phyloP scores from a whole-genome alignment of 768 basidiomycete genomes.

The Pulveroboletus frians region DNA sequence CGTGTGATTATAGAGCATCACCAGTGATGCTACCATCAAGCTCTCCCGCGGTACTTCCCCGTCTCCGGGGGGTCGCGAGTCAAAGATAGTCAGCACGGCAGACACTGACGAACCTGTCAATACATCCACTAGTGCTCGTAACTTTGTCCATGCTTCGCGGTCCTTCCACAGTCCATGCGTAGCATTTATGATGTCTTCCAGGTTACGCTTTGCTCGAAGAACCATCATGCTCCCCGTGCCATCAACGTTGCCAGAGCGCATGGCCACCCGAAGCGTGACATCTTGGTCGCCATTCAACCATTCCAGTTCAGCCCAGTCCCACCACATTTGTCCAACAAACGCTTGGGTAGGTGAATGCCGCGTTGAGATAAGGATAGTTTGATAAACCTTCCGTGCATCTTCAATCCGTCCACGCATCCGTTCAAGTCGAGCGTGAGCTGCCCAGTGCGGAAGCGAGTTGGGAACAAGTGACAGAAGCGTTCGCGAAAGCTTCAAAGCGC shows the following conservation, averaged over 20 bases:
- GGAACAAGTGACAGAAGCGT: slow-evolving; percentile 50
- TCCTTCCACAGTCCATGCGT: slow-evolving; percentile 45
- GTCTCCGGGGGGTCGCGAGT: slow-evolving; percentile 22
- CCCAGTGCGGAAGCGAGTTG: slow-evolving; percentile 63
- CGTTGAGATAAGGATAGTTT: slow-evolving; percentile 53
- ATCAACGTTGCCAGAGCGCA: slow-evolving; percentile 50
- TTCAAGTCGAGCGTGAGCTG: slow-evolving; percentile 72
- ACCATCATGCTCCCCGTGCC: slow-evolving; percentile 49
- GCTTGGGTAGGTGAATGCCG: slow-evolving; percentile 31
- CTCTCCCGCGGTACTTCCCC: slow-evolving; percentile 39
- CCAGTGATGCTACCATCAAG: slow-evolving; percentile 48
- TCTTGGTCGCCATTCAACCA: slow-evolving; percentile 57
- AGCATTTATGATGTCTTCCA: slow-evolving; percentile 47
- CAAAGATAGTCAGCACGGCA: slow-evolving; percentile 37
- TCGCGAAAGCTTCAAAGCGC: slow-evolving; percentile 68
- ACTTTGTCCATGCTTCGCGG: slow-evolving; percentile 59
- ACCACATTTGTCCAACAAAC: slow-evolving; percentile 55
- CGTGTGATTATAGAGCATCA: slow-evolving; percentile 59
- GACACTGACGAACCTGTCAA: slow-evolving; percentile 41
- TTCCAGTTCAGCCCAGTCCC: slow-evolving; percentile 83
- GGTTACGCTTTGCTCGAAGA: slow-evolving; percentile 56
- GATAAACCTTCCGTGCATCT: slow-evolving; percentile 76
- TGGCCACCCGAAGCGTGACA: slow-evolving; percentile 47
- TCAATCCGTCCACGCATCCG: slow-evolving; percentile 55
- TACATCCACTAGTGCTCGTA: slow-evolving; percentile 62